Conservation (phyloP, 805 yeast genomes). For the Candida odintsovae region DNA sequence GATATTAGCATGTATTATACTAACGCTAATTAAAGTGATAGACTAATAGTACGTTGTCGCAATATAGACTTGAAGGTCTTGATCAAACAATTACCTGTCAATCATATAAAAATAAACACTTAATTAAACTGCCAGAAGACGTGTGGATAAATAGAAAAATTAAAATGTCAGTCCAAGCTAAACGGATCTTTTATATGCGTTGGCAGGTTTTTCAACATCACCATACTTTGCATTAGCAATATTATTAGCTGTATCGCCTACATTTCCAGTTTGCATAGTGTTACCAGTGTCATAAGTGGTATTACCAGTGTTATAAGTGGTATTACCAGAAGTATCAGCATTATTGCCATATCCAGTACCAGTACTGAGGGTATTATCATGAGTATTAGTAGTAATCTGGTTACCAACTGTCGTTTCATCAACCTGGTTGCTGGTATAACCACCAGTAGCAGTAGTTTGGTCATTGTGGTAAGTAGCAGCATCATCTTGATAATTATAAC, state of each 20-base stretch:
- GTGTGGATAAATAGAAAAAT: too few relatives aligned
- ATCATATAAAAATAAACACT: too few relatives aligned
- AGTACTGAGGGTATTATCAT: not conserved
- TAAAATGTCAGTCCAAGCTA: too few relatives aligned
- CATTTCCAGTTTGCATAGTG: too few relatives aligned
- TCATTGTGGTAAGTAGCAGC: not conserved
- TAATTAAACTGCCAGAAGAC: too few relatives aligned
- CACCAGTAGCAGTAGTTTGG: not conserved
- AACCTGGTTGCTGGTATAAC: not conserved
- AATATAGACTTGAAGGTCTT: too few relatives aligned
- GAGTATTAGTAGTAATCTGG: not conserved
- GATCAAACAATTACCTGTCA: too few relatives aligned
- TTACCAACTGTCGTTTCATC: not conserved
- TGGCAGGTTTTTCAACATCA: not conserved
- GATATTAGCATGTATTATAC: too few relatives aligned
- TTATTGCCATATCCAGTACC: not conserved
- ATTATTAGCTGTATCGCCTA: not conserved
- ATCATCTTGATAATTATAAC: slow-evolving; percentile 2
- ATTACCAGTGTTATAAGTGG: not conserved
- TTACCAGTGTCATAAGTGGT: not conserved
- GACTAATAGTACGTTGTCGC: too few relatives aligned
- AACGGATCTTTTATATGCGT: too few relatives aligned
- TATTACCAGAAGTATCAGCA: not conserved
- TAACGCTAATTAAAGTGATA: too few relatives aligned
- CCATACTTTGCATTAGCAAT: not conserved